Base-by-base conservation (phyloP, 2,329 filamentous ascomycete genomes). In the Xenoacremonium recifei region DNA sequence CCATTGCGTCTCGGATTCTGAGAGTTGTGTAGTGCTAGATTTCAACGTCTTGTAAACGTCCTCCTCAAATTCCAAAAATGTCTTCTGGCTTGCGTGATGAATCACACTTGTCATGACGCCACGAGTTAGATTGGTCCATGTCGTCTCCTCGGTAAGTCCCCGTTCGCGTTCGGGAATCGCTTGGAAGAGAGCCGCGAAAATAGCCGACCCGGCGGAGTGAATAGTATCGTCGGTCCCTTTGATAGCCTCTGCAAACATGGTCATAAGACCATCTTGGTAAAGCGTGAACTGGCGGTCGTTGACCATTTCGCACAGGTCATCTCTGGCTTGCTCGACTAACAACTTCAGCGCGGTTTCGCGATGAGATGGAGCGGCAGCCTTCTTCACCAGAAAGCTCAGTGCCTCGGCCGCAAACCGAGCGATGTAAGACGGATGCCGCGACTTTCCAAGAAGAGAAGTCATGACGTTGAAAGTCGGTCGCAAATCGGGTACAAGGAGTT, bases 331-430 rank as follows among this genome's bases (percentile, higher is more conserved):
- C 11, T 76, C 70, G 3, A 95, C 69, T n/a, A 96, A 82, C 11
- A 75, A 67, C 11, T 79, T 72, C 25, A 99, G 72, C 0, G 89
- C 81, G 19, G 74, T 79, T 51, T 92, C 86, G 52, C 89, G 83
- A 50, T 88, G 81, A 41, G 89, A 88, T 3, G 83, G 78, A 13
- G 85, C 78, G 3, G 87, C 91, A 6, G 91, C 87, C 68, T 96
- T 97, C 59, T 89, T 86, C 16, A 99, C 77, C 16, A 99, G 73
- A 59, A 97, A 99, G 53, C 91, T 96, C 70, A 99, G 78, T 3
- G 93, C 89, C 68, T 99, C 93, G 19, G 93, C 93, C 11, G 92
- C 88, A 65, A 97, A 99, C 40, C 91, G 82, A 18, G 89, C 85
- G 51, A 96, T 89, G 64, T 96, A 91, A 13, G 84, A 80, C 51